Percentiles rank a stretch among this genome's conserved stretches.
phyloP scores from a whole-genome alignment of 1,284 basidiomycete species.

The Malassezia sympodialis region DNA sequence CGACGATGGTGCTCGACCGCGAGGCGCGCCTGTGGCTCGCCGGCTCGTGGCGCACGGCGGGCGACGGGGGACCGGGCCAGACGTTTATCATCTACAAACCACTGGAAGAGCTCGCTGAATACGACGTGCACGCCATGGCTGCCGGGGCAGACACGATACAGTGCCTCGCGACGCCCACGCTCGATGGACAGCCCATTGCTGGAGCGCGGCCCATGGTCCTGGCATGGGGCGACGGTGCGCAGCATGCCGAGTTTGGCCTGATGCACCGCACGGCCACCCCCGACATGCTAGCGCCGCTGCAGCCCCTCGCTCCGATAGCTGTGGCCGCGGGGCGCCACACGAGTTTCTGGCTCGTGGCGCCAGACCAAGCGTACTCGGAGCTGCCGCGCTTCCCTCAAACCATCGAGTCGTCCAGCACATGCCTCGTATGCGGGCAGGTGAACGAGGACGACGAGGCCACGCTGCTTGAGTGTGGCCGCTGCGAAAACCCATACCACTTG shows the following conservation, averaged over 20 bases:
- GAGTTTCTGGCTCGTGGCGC: slow-evolving; percentile 63
- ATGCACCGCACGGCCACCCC: slow-evolving; percentile 61
- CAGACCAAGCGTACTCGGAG: slow-evolving; percentile 48
- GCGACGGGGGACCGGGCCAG: slow-evolving; percentile 59
- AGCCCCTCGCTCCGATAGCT: slow-evolving; percentile 65
- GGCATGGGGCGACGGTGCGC: slow-evolving; percentile 66
- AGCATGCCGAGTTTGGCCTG: slow-evolving; percentile 69
- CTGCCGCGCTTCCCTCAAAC: slow-evolving; percentile 43
- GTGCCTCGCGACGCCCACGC: slow-evolving; percentile 52
- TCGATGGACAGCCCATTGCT: slow-evolving; percentile 48
- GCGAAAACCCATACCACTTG: slow-evolving; percentile 78
- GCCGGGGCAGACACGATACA: slow-evolving; percentile 87
- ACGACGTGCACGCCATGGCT: slow-evolving; percentile 51
- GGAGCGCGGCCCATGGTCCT: slow-evolving; percentile 51
- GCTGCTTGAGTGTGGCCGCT: slow-evolving; percentile 54
- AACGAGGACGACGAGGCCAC: slow-evolving; percentile 62
- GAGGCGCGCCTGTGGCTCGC: slow-evolving; percentile 65
- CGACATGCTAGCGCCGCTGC: slow-evolving; percentile 67
- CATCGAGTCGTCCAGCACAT: slow-evolving; percentile 61
- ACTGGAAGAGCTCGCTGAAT: slow-evolving; percentile 37
- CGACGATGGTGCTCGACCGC: slow-evolving; percentile 70
- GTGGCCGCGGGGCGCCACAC: slow-evolving; percentile 76
- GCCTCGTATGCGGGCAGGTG: slow-evolving; percentile 61
- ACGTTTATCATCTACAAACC: slow-evolving; percentile 33
- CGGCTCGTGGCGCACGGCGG: slow-evolving; percentile 73